A percentile compares a stretch with the other conserved stretches of the same genome.
Conservation (phyloP, 192 early-diverging fungal genomes). For the Radiomyces spectabilis region DNA sequence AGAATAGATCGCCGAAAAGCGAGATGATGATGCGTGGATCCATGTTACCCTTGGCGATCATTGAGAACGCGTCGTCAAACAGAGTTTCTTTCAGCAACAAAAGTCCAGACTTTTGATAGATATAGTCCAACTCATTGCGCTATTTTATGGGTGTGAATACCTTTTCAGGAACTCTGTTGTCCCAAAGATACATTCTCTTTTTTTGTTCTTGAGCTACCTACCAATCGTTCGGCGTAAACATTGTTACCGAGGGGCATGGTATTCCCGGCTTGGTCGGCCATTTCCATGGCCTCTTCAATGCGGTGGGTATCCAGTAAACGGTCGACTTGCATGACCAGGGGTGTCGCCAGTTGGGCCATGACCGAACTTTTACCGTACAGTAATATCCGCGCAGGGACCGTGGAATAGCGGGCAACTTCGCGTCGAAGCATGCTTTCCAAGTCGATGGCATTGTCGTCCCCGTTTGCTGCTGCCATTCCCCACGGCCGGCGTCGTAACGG, state of each 20-base stretch:
- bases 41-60: conserved; percentile 55
- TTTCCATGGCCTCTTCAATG: conserved; percentile 54
- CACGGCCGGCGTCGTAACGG: conserved; percentile 7
- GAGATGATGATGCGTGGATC: conserved; percentile 51
- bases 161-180: no score
- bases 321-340: conserved; percentile 51
- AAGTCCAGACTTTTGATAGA: conserved; percentile 60
- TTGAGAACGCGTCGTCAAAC: conserved; percentile 58
- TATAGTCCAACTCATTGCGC: conserved; percentile 43
- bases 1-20: conserved; percentile 37
- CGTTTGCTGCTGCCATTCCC: background rate
- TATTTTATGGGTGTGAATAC: conserved; percentile 6
- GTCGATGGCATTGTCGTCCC: conserved; percentile 3
- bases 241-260: conserved; percentile 36
- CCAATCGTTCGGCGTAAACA: conserved; percentile 39
- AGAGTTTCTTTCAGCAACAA: conserved; percentile 51
- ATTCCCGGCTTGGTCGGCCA: conserved; percentile 41
- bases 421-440: conserved; percentile 3
- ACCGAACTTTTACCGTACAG: conserved; percentile 51
- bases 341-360: conserved; percentile 49
- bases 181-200: no score
- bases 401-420: conserved; percentile 20
- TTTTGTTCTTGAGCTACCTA: conserved; percentile 6
- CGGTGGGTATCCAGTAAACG: conserved; percentile 45
- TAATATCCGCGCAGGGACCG: conserved; percentile 42